Conservation (phyloP, 23 red algal genomes). For the Gracilaria caudata region DNA sequence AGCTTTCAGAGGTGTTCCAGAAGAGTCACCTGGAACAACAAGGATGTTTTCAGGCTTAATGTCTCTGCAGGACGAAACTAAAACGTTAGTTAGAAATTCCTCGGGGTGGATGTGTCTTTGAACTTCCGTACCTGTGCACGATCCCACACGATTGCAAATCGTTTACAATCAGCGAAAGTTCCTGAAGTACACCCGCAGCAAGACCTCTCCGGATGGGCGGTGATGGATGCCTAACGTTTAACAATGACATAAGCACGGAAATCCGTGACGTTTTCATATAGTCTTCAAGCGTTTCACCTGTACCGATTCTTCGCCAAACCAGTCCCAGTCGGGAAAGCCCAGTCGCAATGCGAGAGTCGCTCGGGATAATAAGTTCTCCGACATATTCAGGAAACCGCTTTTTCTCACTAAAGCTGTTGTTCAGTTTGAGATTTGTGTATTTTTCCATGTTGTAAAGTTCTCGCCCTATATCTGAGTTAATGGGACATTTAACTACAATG, state of each 20-base stretch:
- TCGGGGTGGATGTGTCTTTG: not conserved
- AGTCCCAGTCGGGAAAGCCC: conserved; percentile 63
- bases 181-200: conserved; percentile 37
- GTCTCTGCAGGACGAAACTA: conserved; percentile 38
- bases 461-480: conserved; percentile 44
- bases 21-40: conserved; percentile 50
- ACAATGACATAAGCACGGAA: conserved; percentile 18
- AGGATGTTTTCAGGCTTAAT: conserved; percentile 87
- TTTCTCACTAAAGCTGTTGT: not conserved
- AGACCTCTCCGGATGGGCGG: conserved; percentile 31
- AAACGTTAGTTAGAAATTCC: conserved; percentile 4
- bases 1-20: conserved; percentile 41
- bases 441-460: conserved; percentile 79
- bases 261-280: conserved; percentile 42
- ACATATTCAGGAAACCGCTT: conserved; percentile 62
- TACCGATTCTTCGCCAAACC: conserved; percentile 75
- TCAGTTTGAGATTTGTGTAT: conserved; percentile 82
- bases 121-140: conserved; percentile 67
- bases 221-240: not conserved
- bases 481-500: conserved; percentile 81
- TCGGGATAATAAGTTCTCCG: conserved; percentile 52
- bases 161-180: conserved; percentile 50
- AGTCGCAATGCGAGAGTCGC: not conserved
- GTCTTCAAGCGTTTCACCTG: conserved; percentile 85
- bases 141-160: conserved; percentile 70